Base-by-base conservation (phyloP, 129 eudicot species). In the Lactuca saligna region DNA sequence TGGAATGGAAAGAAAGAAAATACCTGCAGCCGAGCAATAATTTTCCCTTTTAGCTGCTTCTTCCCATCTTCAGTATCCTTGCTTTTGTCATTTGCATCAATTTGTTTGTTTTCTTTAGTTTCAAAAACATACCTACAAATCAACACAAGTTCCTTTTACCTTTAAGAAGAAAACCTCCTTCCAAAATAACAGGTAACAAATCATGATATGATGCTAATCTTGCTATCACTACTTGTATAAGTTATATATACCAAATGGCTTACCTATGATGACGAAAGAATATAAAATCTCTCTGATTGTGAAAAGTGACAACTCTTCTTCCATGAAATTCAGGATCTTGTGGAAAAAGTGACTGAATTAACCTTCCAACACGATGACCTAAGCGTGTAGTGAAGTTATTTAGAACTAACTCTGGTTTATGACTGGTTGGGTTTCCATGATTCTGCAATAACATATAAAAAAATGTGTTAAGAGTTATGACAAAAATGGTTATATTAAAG, bases 191-290 rank as follows among this genome's bases (percentile, higher is more conserved):
- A 13, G 11, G 6, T 61, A 46, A 46, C 0, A 46, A 12, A 12
- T 46, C 15, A 46, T 10, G 25, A 20, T 20, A 20, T 20, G 25
- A 20, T 20, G 25, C 25, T 20, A 20, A 20, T 25, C 29, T 0
- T 25, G 29, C 2, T 25, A 25, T 25, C 29, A 25, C 29, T 25
- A 25, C 1, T 3, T 3, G 15, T 46, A 3, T 46, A 25, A 25
- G 29, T 25, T 25, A 10, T 12, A 46, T 46, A 46, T 46, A 46
- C 1, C n/a, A 46, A 46, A 10, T 12, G 1, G 13, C 49, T 20
- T 37, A 92, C 98, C 98, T 80, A 76, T 92, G 98, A 85, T 92
- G 98, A 46, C 98, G 95, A 80, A 92, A 89, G 83, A 92, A 92
- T 57, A 92, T 86, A 65, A 86, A 92, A 71, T 92, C 98, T 72